Percentiles rank a stretch among this genome's conserved stretches.
These are phyloP conservation scores for Penicillium sp. DNA, from an alignment of 2,329 filamentous ascomycete genomes.

Conservation along the genomic window DNA sequence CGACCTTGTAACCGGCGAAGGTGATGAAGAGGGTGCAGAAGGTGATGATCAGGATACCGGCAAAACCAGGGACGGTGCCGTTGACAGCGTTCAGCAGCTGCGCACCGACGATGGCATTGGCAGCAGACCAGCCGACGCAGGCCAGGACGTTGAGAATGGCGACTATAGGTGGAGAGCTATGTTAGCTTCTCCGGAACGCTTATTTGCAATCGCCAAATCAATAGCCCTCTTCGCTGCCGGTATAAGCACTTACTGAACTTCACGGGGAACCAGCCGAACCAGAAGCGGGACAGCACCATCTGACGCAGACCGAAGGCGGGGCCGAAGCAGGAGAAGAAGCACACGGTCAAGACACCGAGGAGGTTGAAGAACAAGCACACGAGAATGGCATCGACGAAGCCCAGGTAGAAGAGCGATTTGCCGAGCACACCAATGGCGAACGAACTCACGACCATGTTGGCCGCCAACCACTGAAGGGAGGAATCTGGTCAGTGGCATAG, in stretches of 20 bases:
- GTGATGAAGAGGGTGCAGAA: conserved; percentile 69
- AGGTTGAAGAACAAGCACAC: conserved; percentile 76
- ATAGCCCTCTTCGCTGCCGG: background rate
- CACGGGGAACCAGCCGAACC: conserved; percentile 72
- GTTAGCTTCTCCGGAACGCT: conserved; percentile 13
- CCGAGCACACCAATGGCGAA: conserved; percentile 76
- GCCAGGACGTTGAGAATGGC: conserved; percentile 72
- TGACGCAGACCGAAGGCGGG: conserved; percentile 74
- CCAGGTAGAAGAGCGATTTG: conserved; percentile 68
- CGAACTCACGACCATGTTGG: conserved; percentile 76
- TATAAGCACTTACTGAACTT: conserved; percentile 62
- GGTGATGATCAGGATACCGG: conserved; percentile 75
- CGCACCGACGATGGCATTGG: conserved; percentile 79
- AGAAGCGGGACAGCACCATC: conserved; percentile 79
- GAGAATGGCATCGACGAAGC: conserved; percentile 73
- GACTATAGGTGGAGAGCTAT: conserved; percentile 46
- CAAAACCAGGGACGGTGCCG: conserved; percentile 67
- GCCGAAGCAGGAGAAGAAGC: conserved; percentile 77
- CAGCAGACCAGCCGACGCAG: conserved; percentile 74
- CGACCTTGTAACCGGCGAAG: conserved; percentile 75
- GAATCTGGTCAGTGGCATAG: conserved; percentile 30
- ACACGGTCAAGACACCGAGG: conserved; percentile 71
- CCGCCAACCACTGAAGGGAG: conserved; percentile 68
- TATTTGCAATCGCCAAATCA: background rate
- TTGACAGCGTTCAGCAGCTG: conserved; percentile 78